Conservation (phyloP, 2,329 filamentous ascomycete species). For the Esteya vermicola region DNA sequence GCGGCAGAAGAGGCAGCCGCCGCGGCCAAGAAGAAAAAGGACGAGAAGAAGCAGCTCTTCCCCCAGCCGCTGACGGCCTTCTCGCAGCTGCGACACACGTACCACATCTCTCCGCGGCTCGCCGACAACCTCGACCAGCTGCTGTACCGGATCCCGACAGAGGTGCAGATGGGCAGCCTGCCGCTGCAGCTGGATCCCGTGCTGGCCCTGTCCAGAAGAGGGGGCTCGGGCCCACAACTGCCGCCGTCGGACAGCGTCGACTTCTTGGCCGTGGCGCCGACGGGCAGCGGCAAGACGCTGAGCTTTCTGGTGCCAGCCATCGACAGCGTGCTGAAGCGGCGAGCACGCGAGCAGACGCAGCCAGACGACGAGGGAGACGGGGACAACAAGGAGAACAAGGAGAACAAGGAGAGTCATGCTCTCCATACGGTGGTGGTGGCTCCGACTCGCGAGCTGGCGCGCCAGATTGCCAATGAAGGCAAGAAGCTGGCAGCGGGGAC, state of each 20-base stretch:
- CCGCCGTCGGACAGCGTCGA: constrained; percentile 36
- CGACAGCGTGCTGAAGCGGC: constrained; percentile 52
- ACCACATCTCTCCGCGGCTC: constrained; percentile 60
- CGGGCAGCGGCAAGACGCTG: constrained; percentile 91
- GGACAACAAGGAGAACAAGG: constrained; percentile 12
- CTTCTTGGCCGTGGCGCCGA: constrained; percentile 80
- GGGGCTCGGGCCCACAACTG: constrained; percentile 3
- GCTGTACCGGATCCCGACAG: constrained; percentile 76
- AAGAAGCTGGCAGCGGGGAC: constrained; percentile 61
- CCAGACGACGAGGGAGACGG: constrained; percentile 25
- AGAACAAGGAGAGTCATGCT: constrained; percentile 23
- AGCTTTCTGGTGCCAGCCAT: constrained; percentile 83
- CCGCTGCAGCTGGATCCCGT: constrained; percentile 57
- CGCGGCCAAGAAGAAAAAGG: constrained; percentile 23
- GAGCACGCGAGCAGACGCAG: constrained; percentile 29
- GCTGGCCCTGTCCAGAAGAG: constrained; percentile 29
- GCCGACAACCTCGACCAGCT: constrained; percentile 70
- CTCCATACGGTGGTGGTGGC: constrained; percentile 59
- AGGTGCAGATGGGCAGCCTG: constrained; percentile 79
- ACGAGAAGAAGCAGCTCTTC: constrained; percentile 49
- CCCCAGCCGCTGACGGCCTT: constrained; percentile 73
- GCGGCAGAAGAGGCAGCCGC: constrained; percentile 31
- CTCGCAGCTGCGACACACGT: constrained; percentile 52
- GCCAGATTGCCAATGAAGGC: constrained; percentile 73
- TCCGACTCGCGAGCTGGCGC: constrained; percentile 64